Percentiles rank a stretch among this genome's conserved stretches.
These are phyloP conservation scores for Tetratostichococcus sp. DNA, from an alignment of 139 green algal genomes.

Conservation along the genomic window DNA sequence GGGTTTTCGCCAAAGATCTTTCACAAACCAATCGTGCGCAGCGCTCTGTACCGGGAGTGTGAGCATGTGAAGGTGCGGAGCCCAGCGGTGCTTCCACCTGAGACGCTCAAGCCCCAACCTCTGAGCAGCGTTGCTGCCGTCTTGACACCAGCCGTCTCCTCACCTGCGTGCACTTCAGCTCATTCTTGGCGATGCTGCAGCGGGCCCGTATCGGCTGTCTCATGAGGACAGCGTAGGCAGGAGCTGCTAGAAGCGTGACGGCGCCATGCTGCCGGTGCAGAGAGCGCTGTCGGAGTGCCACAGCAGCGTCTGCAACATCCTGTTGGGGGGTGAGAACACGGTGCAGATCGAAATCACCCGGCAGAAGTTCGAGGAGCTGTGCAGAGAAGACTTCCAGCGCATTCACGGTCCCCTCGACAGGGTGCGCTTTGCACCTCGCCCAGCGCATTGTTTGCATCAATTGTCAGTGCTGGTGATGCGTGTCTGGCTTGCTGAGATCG, in stretches of 20 bases:
- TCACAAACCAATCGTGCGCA: background rate
- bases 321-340: background rate
- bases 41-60: background rate
- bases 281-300: background rate
- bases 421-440: background rate
- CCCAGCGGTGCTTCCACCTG: too few species aligned
- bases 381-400: conserved; percentile 9
- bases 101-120: too few species aligned
- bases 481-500: too few species aligned
- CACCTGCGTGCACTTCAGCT: too few species aligned
- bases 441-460: background rate
- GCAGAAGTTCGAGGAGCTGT: conserved; percentile 14
- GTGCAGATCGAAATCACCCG: conserved; percentile 11
- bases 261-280: background rate
- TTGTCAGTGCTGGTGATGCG: too few species aligned
- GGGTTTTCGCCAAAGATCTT: background rate
- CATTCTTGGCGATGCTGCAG: too few species aligned
- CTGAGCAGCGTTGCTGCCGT: too few species aligned
- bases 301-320: background rate
- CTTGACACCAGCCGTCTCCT: too few species aligned
- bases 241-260: too few species aligned
- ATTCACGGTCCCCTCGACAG: conserved; percentile 8
- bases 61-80: background rate
- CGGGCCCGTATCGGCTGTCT: too few species aligned
- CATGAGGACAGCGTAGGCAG: too few species aligned